A percentile compares a stretch with the other conserved stretches of the same genome.
phyloP scores from a whole-genome alignment of 495 filamentous ascomycete genomes.

The Aspergillus cavernicola region DNA sequence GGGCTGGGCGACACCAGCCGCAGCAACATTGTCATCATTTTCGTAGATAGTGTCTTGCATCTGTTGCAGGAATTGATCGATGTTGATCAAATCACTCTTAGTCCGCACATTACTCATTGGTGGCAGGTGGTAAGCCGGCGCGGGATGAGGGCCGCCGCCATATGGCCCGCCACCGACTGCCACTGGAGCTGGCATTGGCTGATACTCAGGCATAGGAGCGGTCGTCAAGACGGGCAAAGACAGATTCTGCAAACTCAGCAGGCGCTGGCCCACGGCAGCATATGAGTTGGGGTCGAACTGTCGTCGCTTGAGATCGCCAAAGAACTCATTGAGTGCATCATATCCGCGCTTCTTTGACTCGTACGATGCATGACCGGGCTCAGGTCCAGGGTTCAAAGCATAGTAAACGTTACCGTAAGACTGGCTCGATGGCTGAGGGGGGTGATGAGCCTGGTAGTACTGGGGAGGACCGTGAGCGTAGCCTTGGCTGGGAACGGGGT shows the following conservation, averaged over 20 bases:
- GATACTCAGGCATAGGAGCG: conserved; percentile 63
- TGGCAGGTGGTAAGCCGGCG: conserved; percentile 69
- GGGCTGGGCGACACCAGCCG: conserved; percentile 68
- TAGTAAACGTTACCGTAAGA: conserved; percentile 74
- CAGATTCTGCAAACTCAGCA: conserved; percentile 69
- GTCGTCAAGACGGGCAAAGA: conserved; percentile 60
- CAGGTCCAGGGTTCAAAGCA: conserved; percentile 53
- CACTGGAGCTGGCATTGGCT: conserved; percentile 53
- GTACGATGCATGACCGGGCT: conserved; percentile 46
- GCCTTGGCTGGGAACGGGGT: conserved; percentile 34
- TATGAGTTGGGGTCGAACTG: conserved; percentile 84
- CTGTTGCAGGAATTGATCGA: conserved; percentile 90
- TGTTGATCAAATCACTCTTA: conserved; percentile 86
- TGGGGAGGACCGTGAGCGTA: conserved; percentile 49
- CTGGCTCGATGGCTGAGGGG: conserved; percentile 43
- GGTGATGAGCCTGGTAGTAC: conserved; percentile 58
- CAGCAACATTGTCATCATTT: conserved; percentile 72
- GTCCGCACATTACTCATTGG: conserved; percentile 82
- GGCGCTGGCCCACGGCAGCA: conserved; percentile 71
- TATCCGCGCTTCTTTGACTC: conserved; percentile 76
- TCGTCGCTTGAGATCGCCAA: conserved; percentile 84
- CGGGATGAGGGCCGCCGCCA: conserved; percentile 41
- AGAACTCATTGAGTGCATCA: conserved; percentile 90
- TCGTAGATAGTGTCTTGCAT: conserved; percentile 95
- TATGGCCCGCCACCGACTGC: conserved; percentile 53